Base-by-base conservation (phyloP, 345 rosid genomes). In the Heritiera fomes region DNA sequence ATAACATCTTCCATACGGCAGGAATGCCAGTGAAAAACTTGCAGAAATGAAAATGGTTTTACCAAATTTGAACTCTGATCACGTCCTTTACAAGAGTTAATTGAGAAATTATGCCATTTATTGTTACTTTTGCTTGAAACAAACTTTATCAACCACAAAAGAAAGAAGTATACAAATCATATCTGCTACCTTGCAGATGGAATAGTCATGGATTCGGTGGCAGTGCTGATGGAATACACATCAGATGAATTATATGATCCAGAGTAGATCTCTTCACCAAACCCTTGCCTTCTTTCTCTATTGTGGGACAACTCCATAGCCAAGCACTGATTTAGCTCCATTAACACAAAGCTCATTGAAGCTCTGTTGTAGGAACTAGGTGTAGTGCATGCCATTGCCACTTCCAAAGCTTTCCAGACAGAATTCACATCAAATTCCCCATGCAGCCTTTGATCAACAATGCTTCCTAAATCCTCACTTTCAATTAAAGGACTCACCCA, bases 341-440 rank as follows among this genome's bases (percentile, higher is more conserved):
- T 34, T 17, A 82, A 71, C 77, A 85, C 78, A 7, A 49, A 62
- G 77, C 83, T 81, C 85, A 86, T 84, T 4, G 77, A 9, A 14
- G 90, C 82, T 62, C 90, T 79, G 47, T 80, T 52, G 7, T 65
- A 41, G 67, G 79, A 76, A 23, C 49, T 82, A 40, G 84, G 64
- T 60, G 80, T 73, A 8, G 86, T 80, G 71, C 88, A 82, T 13
- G 88, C 75, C 79, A 82, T 61, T 32, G 90, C 88, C 61, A 84
- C 80, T 40, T 85, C 88, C 9, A 82, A 12, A 6, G 79, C 80
- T 79, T 81, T 84, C 81, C 80, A 75, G 0, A 71, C 77, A 40
- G 86, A 86, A 41, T 74, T 77, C 15, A 38, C 71, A 23, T 86
- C 83, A 8, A 80, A 79, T 18, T 80, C 78, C 2, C 85, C 88